Percentiles rank a stretch among this genome's conserved stretches.
Conservation (phyloP, 345 rosid species). For the Melaleuca alternifolia region DNA sequence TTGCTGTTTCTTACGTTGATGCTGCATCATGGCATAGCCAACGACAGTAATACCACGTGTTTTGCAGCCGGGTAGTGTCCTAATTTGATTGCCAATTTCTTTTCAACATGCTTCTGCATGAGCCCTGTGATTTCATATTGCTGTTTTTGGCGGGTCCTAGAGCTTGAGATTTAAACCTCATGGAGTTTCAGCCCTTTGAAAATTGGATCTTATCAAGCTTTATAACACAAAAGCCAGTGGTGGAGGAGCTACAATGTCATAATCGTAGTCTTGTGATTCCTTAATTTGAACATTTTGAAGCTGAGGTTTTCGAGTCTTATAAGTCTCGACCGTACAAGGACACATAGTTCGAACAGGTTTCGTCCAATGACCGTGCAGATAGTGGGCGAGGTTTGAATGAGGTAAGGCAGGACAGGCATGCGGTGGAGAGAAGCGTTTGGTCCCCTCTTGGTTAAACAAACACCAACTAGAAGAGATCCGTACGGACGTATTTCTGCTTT, state of each 20-base stretch:
- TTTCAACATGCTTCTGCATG: not conserved
- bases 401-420: too few species aligned
- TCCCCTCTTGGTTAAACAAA: not conserved
- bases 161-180: not conserved
- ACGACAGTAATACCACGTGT: not conserved
- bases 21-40: not conserved
- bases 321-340: not conserved
- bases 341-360: not conserved
- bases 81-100: not conserved
- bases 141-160: not conserved
- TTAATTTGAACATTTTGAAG: not conserved
- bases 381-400: too few species aligned
- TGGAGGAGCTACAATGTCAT: not conserved
- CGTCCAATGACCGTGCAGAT: not conserved
- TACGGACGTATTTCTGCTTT: not conserved
- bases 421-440: not conserved
- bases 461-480: not conserved
- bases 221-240: not conserved
- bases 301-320: not conserved
- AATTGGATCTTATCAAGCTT: not conserved
- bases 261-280: not conserved
- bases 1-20: not conserved
- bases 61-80: not conserved
- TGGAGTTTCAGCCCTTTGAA: not conserved
- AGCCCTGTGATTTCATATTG: not conserved